Evolutionary conservation across 352 stramenopile species (phyloP), one percentile per base, ranked within the genome.

Genomic region (Phytophthora sp.): DNA sequence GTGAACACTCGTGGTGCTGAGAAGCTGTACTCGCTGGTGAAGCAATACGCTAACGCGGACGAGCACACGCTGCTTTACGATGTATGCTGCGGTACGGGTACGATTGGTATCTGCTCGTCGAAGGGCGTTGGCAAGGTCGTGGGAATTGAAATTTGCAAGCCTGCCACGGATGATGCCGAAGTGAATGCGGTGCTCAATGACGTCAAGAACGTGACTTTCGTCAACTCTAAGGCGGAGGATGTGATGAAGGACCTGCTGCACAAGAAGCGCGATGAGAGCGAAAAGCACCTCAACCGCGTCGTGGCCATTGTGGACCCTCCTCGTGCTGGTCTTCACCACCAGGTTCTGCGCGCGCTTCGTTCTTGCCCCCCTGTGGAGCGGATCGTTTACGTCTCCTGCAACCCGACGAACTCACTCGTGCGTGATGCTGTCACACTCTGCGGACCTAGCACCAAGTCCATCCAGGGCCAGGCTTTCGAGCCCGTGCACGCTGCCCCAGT

Each of bases 301-400:
- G 91, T 99, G 34, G 97, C 97, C 18, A 97, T 99, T 32, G 95
- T 99, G 1, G 97, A 99, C 70, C 97, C 97, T 1, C 97, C 97
- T 5, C 87, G 97, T 56, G 94, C 94, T 30, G 97, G 97, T 12
- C 81, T 99, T 7, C 96, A 99, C 70, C 79, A 91, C 50, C 83
- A 96, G 43, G 94, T 97, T 45, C 65, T 98, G 7, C 82, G 88
- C 21, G 87, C 93, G 24, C 69, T 98, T 18, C 90, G 92, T 43
- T 75, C 74, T 21, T 98, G 82, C 39, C 77, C 75, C 1, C 81
- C 81, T 0, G 88, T 98, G 26, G 82, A 95, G 58, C 80, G 89
- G 48, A 89, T 98, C 54, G 87, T 99, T 18, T 99, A 99, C 70
- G 97, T 99, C 44, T 98, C 92, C 30, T 99, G 97, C 82, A 99